A percentile compares a stretch with the other conserved stretches of the same genome.
These are phyloP conservation scores for Aegle marmelos DNA, from an alignment of 345 rosid species.

Conservation along the genomic window DNA sequence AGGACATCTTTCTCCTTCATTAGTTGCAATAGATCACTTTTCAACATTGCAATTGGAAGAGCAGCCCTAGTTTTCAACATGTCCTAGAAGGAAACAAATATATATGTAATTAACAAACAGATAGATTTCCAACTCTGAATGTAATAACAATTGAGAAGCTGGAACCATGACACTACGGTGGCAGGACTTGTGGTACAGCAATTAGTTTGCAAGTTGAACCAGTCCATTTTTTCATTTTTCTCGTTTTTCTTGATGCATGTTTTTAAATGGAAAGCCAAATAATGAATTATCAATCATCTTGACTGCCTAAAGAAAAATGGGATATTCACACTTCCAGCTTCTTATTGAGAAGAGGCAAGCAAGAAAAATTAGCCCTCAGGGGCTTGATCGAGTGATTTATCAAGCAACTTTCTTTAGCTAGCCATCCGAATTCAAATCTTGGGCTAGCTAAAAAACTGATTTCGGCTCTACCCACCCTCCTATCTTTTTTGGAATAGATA, in stretches of 20 bases:
- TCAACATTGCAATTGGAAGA: conserved; percentile 76
- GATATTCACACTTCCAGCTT: neutral
- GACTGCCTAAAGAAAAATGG: neutral
- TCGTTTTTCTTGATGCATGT: neutral
- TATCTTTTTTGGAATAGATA: neutral
- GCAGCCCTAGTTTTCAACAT: conserved; percentile 62
- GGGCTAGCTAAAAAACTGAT: too few relatives aligned
- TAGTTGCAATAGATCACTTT: conserved; percentile 56
- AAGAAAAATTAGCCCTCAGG: too few relatives aligned
- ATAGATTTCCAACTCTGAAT: neutral
- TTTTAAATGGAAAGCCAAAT: neutral
- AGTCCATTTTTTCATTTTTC: too few relatives aligned
- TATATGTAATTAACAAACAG: neutral
- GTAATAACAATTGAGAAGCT: neutral
- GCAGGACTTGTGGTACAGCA: neutral
- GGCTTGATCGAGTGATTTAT: too few relatives aligned
- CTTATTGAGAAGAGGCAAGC: neutral
- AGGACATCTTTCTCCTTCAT: conserved; percentile 74
- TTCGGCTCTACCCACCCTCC: too few relatives aligned
- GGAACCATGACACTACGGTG: neutral
- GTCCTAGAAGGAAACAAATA: conserved; percentile 40
- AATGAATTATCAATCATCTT: neutral
- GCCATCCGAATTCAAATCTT: too few relatives aligned
- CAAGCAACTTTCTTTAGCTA: too few relatives aligned
- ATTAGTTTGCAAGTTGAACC: neutral